Evolutionary conservation across 1,284 basidiomycete species (phyloP), one percentile per base, ranked within the genome.

Genomic region (Mycena sp.): DNA sequence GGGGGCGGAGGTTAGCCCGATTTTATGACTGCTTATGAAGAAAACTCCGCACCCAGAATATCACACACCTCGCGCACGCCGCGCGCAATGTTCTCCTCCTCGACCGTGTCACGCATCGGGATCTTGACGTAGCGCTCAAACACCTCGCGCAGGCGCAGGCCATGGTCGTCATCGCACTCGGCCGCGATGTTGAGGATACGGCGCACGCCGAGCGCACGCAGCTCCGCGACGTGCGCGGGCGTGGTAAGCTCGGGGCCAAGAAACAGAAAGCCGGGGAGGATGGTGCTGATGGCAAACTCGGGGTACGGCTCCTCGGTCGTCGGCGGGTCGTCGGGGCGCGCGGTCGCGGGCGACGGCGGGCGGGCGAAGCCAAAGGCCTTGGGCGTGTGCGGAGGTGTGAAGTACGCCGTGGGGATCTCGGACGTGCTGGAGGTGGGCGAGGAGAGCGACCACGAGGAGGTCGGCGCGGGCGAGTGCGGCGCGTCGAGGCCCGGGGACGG

Each of bases 41-140:
- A 44, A 54, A 51, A n/a, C 4, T 19, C 81, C 90, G 74, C 75
- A 96, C 94, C 94, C 48, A 98, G 83, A 57, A 95, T 89, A 37
- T 90, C 83, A 74, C 96, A 98, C 19, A 92, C 94, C 70, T 96
- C 90, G 32, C 87, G 83, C 50, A 98, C 89, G 29, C 93, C 92
- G 48, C 83, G 83, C n/a, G 88, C 87, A 41, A 99, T 93, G 50
- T 92, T 93, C 60, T 92, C 91, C 76, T 98, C 96, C 75, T 98
- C 96, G 16, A 99, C 94, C 3, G 89, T 95, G 79, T 99, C 96
- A 68, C 94, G 84, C 92, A 99, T 95, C 2, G 95, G 93, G 37
- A 99, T 91, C 69, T 90, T 90, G 49, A 87, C 81, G 74, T 98
- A 98, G 65, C 87, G 86, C 67, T 94, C 91, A 73, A 98, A 97